Evolutionary conservation across 805 yeast genomes (phyloP).

Genomic region (Candida insectalens): DNA sequence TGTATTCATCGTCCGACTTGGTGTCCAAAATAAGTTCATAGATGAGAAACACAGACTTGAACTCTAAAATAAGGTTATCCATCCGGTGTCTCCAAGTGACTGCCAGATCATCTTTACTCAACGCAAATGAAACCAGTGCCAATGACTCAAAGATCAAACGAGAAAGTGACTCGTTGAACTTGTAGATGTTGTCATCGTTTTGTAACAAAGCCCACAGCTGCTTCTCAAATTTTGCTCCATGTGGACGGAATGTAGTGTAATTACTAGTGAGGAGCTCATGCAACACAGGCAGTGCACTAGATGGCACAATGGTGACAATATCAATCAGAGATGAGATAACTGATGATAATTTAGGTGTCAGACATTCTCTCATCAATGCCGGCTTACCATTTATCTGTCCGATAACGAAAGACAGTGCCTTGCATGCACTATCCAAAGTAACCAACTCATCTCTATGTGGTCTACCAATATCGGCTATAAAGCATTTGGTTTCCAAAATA

Average conservation of each 20-base stretch:
- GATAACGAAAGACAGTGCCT: slow-evolving; percentile 31
- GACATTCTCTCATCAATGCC: slow-evolving; percentile 69
- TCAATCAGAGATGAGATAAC: slow-evolving; percentile 48
- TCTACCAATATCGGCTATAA: slow-evolving; percentile 21
- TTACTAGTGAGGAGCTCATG: slow-evolving; percentile 40
- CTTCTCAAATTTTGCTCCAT: slow-evolving; percentile 49
- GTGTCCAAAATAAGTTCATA: slow-evolving; percentile 52
- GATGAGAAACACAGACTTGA: slow-evolving; percentile 43
- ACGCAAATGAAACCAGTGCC: slow-evolving; percentile 45
- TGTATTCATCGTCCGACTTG: slow-evolving; percentile 43
- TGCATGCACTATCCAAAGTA: slow-evolving; percentile 27
- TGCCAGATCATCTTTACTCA: slow-evolving; percentile 41
- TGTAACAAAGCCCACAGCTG: slow-evolving; percentile 29
- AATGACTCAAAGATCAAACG: slow-evolving; percentile 35
- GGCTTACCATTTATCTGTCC: slow-evolving; percentile 66
- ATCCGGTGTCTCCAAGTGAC: slow-evolving; percentile 38
- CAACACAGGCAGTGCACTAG: slow-evolving; percentile 29
- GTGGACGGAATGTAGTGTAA: slow-evolving; percentile 77
- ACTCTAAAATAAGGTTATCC: slow-evolving; percentile 38
- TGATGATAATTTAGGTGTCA: slow-evolving; percentile 68
- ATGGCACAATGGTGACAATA: slow-evolving; percentile 28
- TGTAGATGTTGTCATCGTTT: slow-evolving; percentile 25
- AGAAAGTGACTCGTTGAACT: slow-evolving; percentile 31
- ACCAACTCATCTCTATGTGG: slow-evolving; percentile 15
- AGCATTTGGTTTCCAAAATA: slow-evolving; percentile 29